Base-by-base conservation (phyloP, 306 rosid species). In the Lablab purpureus region DNA sequence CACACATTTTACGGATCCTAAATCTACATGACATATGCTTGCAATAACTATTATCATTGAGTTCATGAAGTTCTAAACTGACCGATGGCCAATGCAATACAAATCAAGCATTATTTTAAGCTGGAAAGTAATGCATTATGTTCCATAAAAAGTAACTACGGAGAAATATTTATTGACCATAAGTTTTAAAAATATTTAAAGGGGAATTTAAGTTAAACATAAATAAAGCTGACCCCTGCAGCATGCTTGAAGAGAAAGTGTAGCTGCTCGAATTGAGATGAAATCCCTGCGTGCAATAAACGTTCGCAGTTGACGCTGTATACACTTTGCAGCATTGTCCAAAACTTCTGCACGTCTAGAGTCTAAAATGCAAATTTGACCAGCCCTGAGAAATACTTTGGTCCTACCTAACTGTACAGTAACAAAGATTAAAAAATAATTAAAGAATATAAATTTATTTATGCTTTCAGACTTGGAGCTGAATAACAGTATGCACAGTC, bases 301-400 rank as follows among this genome's bases (percentile, higher is more conserved):
- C 69, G 94, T 93, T 52, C 77, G 87, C 73, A 93, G 25, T 40
- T 80, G 89, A 19, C 88, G 81, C 76, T 93, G 98, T 66, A 93
- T 83, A 64, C 82, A 69, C 83, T 84, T 93, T 45, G 89, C 90
- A 88, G 98, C 90, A 84, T 77, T 87, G 80, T 93, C 98, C 86
- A 93, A 83, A 82, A 93, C 92, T 79, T 88, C 97, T 17, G 94
- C 87, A 8, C 97, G 90, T 46, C 78, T 85, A 72, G 90, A 87
- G 81, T 93, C 98, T 82, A 93, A 87, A 82, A 89, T 80, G 62
- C 97, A 96, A 84, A 93, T 91, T 85, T 93, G 97, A 78, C 98
- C 98, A 68, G 94, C 94, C 86, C 98, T 87, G 41, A 93, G 94
- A 88, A 93, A 91, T 23, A 93, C 97, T 76, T 93, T 93, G 80